Evolutionary conservation across 345 rosid genomes (phyloP).

Genomic region (Citrus trifoliata): DNA sequence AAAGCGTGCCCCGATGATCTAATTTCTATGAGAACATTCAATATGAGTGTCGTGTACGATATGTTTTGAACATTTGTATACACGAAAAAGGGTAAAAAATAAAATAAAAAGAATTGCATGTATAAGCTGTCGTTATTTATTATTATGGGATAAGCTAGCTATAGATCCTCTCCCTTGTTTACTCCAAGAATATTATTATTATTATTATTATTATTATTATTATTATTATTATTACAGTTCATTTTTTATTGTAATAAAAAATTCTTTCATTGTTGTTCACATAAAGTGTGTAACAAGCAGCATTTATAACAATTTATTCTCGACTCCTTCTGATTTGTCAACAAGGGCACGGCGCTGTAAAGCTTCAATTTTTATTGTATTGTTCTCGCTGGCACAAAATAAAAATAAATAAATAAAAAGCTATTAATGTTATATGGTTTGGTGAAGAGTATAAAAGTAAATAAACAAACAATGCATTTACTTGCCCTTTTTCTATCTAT

Average conservation of each 20-base stretch:
- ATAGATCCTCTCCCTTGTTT: neutral
- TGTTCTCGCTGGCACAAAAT: too few relatives aligned
- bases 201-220: too few relatives aligned
- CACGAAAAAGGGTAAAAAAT: too few relatives aligned
- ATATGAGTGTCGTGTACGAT: slow-evolving; percentile 6
- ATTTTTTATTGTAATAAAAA: neutral
- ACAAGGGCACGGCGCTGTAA: neutral
- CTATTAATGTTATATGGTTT: too few relatives aligned
- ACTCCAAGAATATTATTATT: neutral
- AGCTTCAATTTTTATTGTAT: neutral
- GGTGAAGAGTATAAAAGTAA: too few relatives aligned
- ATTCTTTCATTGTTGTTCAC: neutral
- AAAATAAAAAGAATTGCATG: neutral
- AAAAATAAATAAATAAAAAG: too few relatives aligned
- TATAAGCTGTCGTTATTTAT: neutral
- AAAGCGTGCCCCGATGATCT: neutral
- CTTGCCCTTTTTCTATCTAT: too few relatives aligned
- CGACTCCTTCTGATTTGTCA: neutral
- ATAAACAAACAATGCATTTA: too few relatives aligned
- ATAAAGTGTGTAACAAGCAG: neutral
- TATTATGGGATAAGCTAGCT: neutral
- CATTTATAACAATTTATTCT: neutral
- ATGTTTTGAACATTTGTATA: neutral
- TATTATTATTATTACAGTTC: neutral
- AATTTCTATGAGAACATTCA: neutral